A percentile compares a stretch with the other conserved stretches of the same genome.
Conservation (phyloP, 208 protist genomes). For the Leishmania arabica region DNA sequence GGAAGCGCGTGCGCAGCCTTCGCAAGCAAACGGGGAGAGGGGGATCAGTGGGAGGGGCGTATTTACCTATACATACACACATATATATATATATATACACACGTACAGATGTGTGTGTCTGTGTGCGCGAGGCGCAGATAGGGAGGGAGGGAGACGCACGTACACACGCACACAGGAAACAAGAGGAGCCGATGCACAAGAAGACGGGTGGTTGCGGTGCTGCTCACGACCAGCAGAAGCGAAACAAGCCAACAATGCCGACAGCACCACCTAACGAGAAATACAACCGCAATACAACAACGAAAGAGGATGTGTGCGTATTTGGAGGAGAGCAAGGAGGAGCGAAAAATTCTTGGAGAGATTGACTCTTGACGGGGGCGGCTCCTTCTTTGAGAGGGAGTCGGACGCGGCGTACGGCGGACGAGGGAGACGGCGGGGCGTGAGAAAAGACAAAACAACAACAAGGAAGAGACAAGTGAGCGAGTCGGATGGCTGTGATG, state of each 20-base stretch:
- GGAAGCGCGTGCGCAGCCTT: background rate
- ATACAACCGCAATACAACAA: background rate
- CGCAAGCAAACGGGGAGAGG: background rate
- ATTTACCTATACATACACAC: background rate
- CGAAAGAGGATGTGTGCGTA: background rate
- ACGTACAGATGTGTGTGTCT: too few species aligned
- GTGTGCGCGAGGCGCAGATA: background rate
- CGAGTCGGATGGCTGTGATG: too few species aligned
- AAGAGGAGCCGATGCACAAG: background rate
- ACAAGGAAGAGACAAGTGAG: too few species aligned
- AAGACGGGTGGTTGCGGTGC: background rate
- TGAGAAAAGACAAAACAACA: too few species aligned
- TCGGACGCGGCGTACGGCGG: too few species aligned
- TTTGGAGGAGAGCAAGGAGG: background rate
- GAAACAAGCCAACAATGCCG: background rate
- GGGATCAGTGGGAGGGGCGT: background rate
- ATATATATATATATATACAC: background rate
- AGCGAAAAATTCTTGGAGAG: background rate
- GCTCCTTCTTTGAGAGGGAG: too few species aligned
- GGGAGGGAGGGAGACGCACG: background rate
- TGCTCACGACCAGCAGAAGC: background rate
- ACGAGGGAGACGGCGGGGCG: too few species aligned
- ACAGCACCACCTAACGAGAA: background rate
- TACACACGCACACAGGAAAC: too few species aligned
- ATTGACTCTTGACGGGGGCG: too few species aligned